Evolutionary conservation across 2,329 filamentous ascomycete species (phyloP).

Genomic region (Fusarium multiceps): DNA sequence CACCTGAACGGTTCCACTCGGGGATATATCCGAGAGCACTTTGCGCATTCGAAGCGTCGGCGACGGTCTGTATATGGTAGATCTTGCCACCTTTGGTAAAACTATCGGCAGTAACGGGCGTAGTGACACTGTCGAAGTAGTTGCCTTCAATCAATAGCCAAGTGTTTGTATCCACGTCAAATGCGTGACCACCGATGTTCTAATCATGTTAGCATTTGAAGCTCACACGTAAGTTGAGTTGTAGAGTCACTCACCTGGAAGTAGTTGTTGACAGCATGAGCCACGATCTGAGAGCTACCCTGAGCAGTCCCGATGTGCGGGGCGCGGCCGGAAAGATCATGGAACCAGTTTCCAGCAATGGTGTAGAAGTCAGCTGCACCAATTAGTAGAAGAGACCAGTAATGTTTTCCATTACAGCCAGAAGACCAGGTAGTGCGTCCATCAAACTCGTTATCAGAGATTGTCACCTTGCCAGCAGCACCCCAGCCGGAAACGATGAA

Average conservation of each 20-base stretch:
- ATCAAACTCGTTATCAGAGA: constrained; percentile 68
- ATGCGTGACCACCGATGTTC: constrained; percentile 63
- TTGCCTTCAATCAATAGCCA: constrained; percentile 66
- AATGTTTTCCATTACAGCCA: constrained; percentile 67
- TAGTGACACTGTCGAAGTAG: constrained; percentile 64
- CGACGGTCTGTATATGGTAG: constrained; percentile 43
- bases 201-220: constrained; percentile 35
- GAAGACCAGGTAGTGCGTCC: constrained; percentile 64
- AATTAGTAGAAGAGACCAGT: constrained; percentile 67
- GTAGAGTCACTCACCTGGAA: constrained; percentile 46
- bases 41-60: constrained; percentile 36
- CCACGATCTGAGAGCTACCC: constrained; percentile 53
- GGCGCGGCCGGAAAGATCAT: constrained; percentile 65
- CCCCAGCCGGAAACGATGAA: too few relatives aligned
- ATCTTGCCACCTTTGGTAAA: constrained; percentile 36
- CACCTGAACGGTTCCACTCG: constrained; percentile 39
- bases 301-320: constrained; percentile 63
- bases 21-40: constrained; percentile 39
- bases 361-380: constrained; percentile 55
- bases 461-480: too few relatives aligned
- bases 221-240: too few relatives aligned
- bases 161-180: constrained; percentile 59
- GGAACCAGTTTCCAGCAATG: constrained; percentile 68
- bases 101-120: constrained; percentile 41
- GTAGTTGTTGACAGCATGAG: constrained; percentile 72